Conservation (phyloP, 345 rosid genomes). For the Capsella bursapastoris region DNA sequence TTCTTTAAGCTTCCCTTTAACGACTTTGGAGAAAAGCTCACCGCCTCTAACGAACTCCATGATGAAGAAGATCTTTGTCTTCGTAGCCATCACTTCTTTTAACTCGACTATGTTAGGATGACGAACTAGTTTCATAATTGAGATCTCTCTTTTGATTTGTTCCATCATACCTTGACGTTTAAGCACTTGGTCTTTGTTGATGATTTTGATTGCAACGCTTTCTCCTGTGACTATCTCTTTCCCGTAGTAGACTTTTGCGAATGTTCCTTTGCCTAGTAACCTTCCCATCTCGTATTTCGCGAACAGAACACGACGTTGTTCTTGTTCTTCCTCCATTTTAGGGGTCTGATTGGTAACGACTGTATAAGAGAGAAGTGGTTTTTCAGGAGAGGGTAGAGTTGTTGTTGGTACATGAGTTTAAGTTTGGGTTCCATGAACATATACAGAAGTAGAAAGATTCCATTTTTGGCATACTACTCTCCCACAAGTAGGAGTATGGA, state of each 20-base stretch:
- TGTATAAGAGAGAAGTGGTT: not conserved
- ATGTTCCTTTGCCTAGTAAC: slow-evolving; percentile 80
- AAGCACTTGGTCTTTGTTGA: slow-evolving; percentile 57
- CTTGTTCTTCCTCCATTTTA: slow-evolving; percentile 44
- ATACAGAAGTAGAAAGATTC: slow-evolving; percentile 21
- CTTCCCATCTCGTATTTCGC: slow-evolving; percentile 75
- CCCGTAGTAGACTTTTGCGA: slow-evolving; percentile 76
- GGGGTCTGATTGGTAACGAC: not conserved
- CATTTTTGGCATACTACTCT: slow-evolving; percentile 14
- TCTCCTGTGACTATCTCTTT: slow-evolving; percentile 51
- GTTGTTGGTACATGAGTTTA: slow-evolving; percentile 15
- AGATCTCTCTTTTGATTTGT: slow-evolving; percentile 73
- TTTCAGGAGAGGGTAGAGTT: not conserved
- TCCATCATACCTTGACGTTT: slow-evolving; percentile 65
- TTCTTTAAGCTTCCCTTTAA: slow-evolving; percentile 66
- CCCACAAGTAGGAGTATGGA: not conserved
- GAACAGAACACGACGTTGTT: slow-evolving; percentile 50
- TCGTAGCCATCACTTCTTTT: slow-evolving; percentile 81
- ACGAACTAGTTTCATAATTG: slow-evolving; percentile 70
- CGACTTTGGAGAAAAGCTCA: slow-evolving; percentile 69
- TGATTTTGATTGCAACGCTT: slow-evolving; percentile 70
- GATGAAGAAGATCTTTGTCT: slow-evolving; percentile 63
- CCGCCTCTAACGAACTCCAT: slow-evolving; percentile 86
- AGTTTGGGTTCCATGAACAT: slow-evolving; percentile 19
- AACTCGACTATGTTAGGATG: slow-evolving; percentile 75